Base-by-base conservation (phyloP, 2,329 filamentous ascomycete genomes). In the Aspergillus cejpii region DNA sequence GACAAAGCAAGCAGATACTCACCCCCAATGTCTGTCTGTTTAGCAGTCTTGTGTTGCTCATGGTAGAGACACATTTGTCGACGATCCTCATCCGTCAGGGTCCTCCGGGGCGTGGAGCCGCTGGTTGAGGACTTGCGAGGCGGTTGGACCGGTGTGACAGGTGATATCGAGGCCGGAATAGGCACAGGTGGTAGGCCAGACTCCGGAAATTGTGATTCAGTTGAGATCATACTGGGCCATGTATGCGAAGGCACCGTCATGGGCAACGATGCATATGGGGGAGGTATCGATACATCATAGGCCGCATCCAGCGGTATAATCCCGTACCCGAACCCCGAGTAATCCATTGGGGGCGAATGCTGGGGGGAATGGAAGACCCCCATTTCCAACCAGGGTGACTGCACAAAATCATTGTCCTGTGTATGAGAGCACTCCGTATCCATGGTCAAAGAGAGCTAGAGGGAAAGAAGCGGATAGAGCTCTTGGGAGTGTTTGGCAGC, bases 21-120 rank as follows among this genome's bases (percentile, higher is more conserved):
- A 86, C 83, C 79, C 69, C 92, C 92, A 69, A 98, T 98, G 62
- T 97, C 91, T 14, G 89, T 92, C 71, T 98, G 92, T 70, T 95
- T 95, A 37, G 88, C 83, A 39, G 81, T 84, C 17, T 91, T 92
- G 62, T 97, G 84, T 51, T 94, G 85, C 63, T 92, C 85, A 57
- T 91, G 86, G 66, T 91, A 96, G 61, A 88, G 79, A 67, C 92
- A 98, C 90, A 98, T 98, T 36, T 81, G 79, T 54, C 89, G 80
- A 52, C 92, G 85, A 64, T 97, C 90, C 47, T 87, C 84, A 61
- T 95, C 87, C 6, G 89, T 96, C 56, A 98, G 74, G 1, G 91
- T 97, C 68, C 88, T 88, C 56, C 89, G 78, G 3, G 87, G 85
- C 38, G 84, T 86, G 38, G 83, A 70, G 11, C 61, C 48, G 57